Evolutionary conservation across 164 flowering plant genomes (phyloP).

Genomic region (Dillenia turbinata): DNA sequence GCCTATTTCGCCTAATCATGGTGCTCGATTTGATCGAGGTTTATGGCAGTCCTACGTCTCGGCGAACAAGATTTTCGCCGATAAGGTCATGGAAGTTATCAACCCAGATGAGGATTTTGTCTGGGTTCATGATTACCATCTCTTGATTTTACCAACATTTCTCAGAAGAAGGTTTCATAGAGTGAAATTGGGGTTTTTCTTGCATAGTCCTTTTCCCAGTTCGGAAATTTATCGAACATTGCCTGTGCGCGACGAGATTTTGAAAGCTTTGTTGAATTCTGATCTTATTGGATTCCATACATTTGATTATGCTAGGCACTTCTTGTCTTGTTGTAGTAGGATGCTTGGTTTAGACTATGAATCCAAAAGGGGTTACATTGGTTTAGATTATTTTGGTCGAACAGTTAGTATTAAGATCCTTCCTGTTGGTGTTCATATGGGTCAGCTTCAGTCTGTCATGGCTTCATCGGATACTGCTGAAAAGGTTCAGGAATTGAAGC

Average conservation of each 20-base stretch:
- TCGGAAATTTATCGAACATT: slow-evolving; percentile 40
- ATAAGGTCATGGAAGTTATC: slow-evolving; percentile 27
- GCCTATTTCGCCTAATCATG: slow-evolving; percentile 23
- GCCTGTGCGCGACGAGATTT: slow-evolving; percentile 43
- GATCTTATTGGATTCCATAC: slow-evolving; percentile 51
- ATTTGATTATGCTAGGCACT: slow-evolving; percentile 48
- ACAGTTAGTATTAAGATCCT: slow-evolving; percentile 41
- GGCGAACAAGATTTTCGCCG: slow-evolving; percentile 30
- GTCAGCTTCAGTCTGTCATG: slow-evolving; percentile 27
- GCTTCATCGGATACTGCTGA: slow-evolving; percentile 11
- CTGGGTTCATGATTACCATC: slow-evolving; percentile 51
- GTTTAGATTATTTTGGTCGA: slow-evolving; percentile 40
- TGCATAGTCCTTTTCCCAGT: slow-evolving; percentile 41
- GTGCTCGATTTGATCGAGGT: slow-evolving; percentile 19
- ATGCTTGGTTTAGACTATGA: slow-evolving; percentile 42
- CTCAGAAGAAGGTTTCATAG: slow-evolving; percentile 25
- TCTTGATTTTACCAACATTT: slow-evolving; percentile 37
- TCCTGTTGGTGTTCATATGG: slow-evolving; percentile 48
- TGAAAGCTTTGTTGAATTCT: slow-evolving; percentile 31
- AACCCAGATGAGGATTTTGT: slow-evolving; percentile 36
- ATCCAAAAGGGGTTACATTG: slow-evolving; percentile 43
- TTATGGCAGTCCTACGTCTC: slow-evolving; percentile 34
- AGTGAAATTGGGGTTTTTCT: slow-evolving; percentile 33
- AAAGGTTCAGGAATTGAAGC: slow-evolving; percentile 18
- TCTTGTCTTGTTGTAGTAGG: slow-evolving; percentile 41